Conservation (phyloP, 2,329 filamentous ascomycete species). For the Hypoxylon sp. region DNA sequence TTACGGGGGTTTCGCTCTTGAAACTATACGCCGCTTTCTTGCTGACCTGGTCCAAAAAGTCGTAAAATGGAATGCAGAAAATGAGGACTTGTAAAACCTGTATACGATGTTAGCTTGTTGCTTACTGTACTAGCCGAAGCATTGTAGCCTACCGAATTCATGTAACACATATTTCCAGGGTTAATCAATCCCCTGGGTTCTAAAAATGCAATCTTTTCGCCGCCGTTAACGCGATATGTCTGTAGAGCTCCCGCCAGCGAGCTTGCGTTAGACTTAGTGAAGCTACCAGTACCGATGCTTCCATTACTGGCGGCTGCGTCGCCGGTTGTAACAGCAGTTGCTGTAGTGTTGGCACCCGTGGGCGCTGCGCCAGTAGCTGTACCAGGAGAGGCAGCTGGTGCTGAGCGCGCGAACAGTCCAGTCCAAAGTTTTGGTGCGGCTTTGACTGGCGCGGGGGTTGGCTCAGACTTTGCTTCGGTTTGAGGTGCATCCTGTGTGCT, state of each 20-base stretch:
- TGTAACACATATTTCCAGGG: constrained; percentile 99
- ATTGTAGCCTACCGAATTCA: constrained; percentile 89
- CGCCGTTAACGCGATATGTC: constrained; percentile 72
- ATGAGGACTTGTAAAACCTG: constrained; percentile 95
- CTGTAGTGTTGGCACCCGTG: constrained; percentile 33
- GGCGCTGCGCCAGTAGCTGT: constrained; percentile 40
- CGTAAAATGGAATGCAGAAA: constrained; percentile 93
- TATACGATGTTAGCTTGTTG: constrained; percentile 46
- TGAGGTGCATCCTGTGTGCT: constrained; percentile 23
- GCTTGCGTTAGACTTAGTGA: constrained; percentile 54
- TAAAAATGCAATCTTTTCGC: constrained; percentile 78
- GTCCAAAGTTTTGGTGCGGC: constrained; percentile 52
- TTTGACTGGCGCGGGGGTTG: constrained; percentile 45
- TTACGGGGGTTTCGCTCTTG: constrained; percentile 91
- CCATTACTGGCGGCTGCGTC: constrained; percentile 39
- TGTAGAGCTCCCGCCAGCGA: constrained; percentile 71
- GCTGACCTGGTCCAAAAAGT: constrained; percentile 87
- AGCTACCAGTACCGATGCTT: constrained; percentile 44
- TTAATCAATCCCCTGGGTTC: constrained; percentile 95
- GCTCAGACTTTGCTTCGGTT: constrained; percentile 41
- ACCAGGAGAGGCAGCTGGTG: constrained; percentile 34
- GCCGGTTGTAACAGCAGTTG: constrained; percentile 39
- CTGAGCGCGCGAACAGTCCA: constrained; percentile 47
- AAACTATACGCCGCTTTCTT: constrained; percentile 88
- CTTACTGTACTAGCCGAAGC: neutral